phyloP scores from a whole-genome alignment of 2,329 filamentous ascomycete genomes.

The Neofusicoccum umdonicola region DNA sequence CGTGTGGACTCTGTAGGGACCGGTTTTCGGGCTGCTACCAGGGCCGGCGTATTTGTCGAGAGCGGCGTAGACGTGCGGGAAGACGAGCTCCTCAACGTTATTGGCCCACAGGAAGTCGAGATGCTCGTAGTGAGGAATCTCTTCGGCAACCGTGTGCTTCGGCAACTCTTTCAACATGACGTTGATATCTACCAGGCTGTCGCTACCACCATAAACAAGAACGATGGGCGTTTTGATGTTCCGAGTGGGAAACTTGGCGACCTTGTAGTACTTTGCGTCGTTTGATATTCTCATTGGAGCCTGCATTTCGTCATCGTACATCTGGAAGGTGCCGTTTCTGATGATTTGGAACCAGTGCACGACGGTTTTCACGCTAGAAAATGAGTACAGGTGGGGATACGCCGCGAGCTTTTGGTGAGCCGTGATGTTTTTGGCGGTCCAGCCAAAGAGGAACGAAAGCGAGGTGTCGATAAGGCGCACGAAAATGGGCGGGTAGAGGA shows the following conservation, averaged over 20 bases:
- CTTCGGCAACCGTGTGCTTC: constrained; percentile 76
- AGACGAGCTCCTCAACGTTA: constrained; percentile 80
- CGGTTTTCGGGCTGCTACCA: constrained; percentile 10
- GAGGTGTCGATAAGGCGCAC: constrained; percentile 81
- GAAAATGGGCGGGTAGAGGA: constrained; percentile 93
- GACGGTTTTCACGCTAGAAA: constrained; percentile 92
- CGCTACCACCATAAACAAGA: constrained; percentile 87
- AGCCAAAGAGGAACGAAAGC: constrained; percentile 82
- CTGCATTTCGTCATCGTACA: constrained; percentile 95
- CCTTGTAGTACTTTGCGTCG: constrained; percentile 85
- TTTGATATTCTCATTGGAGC: constrained; percentile 69
- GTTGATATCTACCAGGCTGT: constrained; percentile 90
- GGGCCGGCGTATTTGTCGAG: constrained; percentile 62
- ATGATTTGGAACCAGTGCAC: constrained; percentile 99
- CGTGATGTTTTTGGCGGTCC: constrained; percentile 81
- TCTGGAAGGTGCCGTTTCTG: constrained; percentile 91
- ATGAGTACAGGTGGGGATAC: constrained; percentile 94
- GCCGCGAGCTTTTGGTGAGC: constrained; percentile 87
- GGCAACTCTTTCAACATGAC: constrained; percentile 90
- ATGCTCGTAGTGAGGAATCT: constrained; percentile 92
- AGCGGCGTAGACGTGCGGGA: constrained; percentile 87
- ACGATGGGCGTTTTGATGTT: constrained; percentile 97
- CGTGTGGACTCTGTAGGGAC: constrained; percentile 8
- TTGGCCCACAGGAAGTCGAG: constrained; percentile 93
- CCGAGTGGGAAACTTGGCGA: constrained; percentile 90